A percentile compares a stretch with the other conserved stretches of the same genome.
Conservation (phyloP, 495 filamentous ascomycete species). For the Neurospora cerealis region DNA sequence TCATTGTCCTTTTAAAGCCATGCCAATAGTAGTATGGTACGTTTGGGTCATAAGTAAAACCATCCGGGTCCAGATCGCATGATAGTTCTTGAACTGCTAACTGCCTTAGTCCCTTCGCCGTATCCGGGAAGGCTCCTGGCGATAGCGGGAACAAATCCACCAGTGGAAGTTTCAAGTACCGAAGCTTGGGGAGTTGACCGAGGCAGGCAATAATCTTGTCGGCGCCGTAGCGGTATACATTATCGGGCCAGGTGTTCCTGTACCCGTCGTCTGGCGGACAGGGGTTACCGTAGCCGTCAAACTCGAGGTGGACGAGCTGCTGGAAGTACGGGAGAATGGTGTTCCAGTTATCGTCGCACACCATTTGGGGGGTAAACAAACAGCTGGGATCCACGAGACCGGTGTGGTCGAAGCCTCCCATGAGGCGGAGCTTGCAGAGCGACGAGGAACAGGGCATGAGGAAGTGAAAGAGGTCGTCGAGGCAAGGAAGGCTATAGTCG, state of each 20-base stretch:
- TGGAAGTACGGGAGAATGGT: neutral
- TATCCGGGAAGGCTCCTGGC: neutral
- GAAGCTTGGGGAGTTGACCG: neutral
- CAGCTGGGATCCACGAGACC: neutral
- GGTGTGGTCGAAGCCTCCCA: neutral
- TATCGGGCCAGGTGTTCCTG: neutral
- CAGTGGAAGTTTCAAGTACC: neutral
- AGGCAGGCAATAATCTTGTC: neutral
- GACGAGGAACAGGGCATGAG: neutral
- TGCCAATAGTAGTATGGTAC: too few relatives aligned
- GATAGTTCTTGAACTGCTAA: neutral
- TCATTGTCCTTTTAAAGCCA: neutral
- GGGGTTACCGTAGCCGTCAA: neutral
- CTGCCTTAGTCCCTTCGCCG: neutral
- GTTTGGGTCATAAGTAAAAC: too few relatives aligned
- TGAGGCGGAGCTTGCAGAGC: neutral
- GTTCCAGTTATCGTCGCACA: neutral
- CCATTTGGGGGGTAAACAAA: neutral
- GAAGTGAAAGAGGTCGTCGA: neutral
- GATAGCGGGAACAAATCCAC: neutral
- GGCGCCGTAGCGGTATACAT: neutral
- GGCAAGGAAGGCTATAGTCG: neutral
- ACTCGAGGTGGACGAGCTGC: neutral
- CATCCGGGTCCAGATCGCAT: neutral
- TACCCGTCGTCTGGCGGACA: neutral